A percentile compares a stretch with the other conserved stretches of the same genome.
phyloP scores from a whole-genome alignment of 805 yeast species.

The Torulaspora microellipsoides region DNA sequence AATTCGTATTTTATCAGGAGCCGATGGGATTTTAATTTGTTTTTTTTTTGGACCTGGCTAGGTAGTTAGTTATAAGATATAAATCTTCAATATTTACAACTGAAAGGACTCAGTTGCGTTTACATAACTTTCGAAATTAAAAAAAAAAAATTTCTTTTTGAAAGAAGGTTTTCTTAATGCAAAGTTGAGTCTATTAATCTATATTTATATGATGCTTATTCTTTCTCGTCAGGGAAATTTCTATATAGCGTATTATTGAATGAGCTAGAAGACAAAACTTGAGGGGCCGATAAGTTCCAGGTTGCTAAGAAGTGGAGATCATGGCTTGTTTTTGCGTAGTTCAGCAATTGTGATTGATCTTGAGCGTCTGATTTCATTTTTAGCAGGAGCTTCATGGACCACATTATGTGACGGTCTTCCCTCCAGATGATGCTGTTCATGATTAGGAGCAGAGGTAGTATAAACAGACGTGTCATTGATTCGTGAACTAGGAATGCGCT shows the following conservation, averaged over 20 bases:
- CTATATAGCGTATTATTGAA: background rate
- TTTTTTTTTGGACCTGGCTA: background rate
- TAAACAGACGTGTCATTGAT: no score
- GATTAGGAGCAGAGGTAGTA: no score
- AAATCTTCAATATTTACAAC: background rate
- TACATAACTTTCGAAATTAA: background rate
- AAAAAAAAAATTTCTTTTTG: background rate
- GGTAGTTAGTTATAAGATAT: conserved; percentile 1
- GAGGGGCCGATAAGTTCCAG: background rate
- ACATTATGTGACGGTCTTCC: no score
- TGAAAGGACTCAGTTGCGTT: background rate
- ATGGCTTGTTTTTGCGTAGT: conserved; percentile 1
- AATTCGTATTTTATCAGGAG: background rate
- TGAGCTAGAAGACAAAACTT: background rate
- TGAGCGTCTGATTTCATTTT: background rate
- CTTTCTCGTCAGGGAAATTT: background rate
- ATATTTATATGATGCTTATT: background rate
- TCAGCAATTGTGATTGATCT: conserved; percentile 6
- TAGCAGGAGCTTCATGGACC: no score
- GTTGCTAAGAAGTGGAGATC: background rate
- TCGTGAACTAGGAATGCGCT: no score
- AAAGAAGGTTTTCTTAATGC: background rate
- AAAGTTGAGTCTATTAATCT: background rate
- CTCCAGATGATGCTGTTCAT: no score
- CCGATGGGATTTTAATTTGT: background rate